These are phyloP conservation scores for Osmanthus fragrans DNA, from an alignment of 257 asterid species.

Conservation along the genomic window DNA sequence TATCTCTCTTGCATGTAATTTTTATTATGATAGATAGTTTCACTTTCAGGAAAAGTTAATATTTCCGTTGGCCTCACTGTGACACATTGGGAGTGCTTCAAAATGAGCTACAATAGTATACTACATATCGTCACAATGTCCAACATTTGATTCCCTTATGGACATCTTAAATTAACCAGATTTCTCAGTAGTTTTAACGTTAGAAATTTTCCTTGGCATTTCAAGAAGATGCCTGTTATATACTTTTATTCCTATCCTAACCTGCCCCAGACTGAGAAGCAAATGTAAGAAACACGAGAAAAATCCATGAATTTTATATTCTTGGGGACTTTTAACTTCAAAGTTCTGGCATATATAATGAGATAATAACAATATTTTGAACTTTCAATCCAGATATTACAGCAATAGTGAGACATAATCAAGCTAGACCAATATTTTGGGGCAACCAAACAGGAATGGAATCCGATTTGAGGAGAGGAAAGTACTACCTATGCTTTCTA, in stretches of 20 bases:
- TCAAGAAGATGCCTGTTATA: background rate
- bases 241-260: background rate
- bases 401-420: background rate
- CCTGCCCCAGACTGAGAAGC: background rate
- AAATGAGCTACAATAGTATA: background rate
- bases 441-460: too few relatives aligned
- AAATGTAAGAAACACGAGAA: background rate
- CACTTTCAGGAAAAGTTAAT: background rate
- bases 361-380: background rate
- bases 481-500: background rate
- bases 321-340: background rate
- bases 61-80: background rate
- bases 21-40: background rate
- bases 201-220: background rate
- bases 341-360: background rate
- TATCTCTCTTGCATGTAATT: background rate
- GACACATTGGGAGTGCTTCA: background rate
- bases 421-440: background rate
- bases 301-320: background rate
- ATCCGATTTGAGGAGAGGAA: too few relatives aligned
- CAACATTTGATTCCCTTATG: background rate
- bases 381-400: background rate
- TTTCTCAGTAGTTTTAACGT: background rate
- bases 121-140: background rate
- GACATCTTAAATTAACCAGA: background rate